phyloP scores from a whole-genome alignment of 305 asterid species.

The Fraxinus platypoda region DNA sequence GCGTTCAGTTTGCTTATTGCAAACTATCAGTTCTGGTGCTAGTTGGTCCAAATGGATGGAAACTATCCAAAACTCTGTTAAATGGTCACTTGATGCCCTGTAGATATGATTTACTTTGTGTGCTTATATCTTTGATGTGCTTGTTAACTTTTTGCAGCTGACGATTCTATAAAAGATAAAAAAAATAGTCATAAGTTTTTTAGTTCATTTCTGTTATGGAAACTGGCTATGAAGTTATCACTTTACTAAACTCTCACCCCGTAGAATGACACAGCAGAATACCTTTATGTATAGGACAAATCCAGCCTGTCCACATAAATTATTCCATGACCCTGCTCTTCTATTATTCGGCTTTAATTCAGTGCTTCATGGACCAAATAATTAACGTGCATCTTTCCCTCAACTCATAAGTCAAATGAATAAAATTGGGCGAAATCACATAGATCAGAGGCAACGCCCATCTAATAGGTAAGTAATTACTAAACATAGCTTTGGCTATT shows the following conservation, averaged over 20 bases:
- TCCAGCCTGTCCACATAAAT: not conserved
- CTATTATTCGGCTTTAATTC: not conserved
- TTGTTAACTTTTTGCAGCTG: slow-evolving; percentile 53
- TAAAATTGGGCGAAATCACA: not conserved
- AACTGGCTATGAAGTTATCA: not conserved
- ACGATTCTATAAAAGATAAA: slow-evolving; percentile 92
- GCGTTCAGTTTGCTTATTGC: not conserved
- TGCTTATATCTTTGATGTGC: slow-evolving; percentile 33
- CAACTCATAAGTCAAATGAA: not conserved
- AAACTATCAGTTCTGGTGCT: not conserved
- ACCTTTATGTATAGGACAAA: not conserved
- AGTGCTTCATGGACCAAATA: not conserved
- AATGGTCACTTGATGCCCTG: slow-evolving; percentile 5
- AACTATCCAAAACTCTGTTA: not conserved
- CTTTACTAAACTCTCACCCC: not conserved
- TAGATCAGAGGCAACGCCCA: not conserved
- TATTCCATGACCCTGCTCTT: not conserved
- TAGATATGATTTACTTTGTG: slow-evolving; percentile 15
- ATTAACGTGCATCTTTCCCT: not conserved
- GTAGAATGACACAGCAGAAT: not conserved
- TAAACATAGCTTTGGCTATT: not conserved
- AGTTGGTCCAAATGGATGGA: not conserved
- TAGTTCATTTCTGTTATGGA: not conserved
- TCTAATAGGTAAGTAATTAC: not conserved
- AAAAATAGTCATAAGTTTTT: slow-evolving; percentile 31